Base-by-base conservation (phyloP, 257 asterid species). In the Linderniella brevidens region DNA sequence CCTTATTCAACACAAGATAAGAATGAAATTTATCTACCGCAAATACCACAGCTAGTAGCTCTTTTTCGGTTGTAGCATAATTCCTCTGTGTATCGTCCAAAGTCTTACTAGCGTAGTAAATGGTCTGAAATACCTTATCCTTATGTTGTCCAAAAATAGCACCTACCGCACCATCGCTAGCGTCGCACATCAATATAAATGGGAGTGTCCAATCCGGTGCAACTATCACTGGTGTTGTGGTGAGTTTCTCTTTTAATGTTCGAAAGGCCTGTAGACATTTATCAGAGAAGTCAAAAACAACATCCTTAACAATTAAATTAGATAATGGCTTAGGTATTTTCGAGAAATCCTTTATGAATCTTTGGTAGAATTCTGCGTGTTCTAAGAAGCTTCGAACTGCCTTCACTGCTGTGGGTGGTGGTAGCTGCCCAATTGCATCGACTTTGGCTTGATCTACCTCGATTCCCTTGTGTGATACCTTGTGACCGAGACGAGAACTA, bases 401-500 rank as follows among this genome's bases (percentile, higher is more conserved):
- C 15, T 46, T 46, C 15, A 46, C 4, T 12, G 0, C 15, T 4
- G 6, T 46, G 9, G 25, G 4, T 5, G 6, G 35, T 46, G 20
- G 50, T 11, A 42, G 43, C 14, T n/a, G 12, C 43, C 8, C 43
- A 38, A 38, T 38, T 2, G 8, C 14, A 3, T 11, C 43, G 12
- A 38, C 43, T 8, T 38, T 43, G 7, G 10, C 48, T 43, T n/a
- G 14, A 16, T 16, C 48, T 5, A 43, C 48, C 14, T 38, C 43
- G 8, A 38, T 38, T 8, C 16, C 18, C 19, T 43, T 8, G 18
- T 9, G 5, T 12, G 35, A 4, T 10, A 19, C 20, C 17, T 43
- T 43, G 50, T 16, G 32, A 17, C 50, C 47, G 3, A 42, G n/a
- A n/a, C n/a, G n/a, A n/a, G 14, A 14, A 42, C 47, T 42, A 42